Percentiles rank a stretch among this genome's conserved stretches.
These are phyloP conservation scores for Lasiosphaeria miniovina DNA, from an alignment of 495 filamentous ascomycete species.

Conservation along the genomic window DNA sequence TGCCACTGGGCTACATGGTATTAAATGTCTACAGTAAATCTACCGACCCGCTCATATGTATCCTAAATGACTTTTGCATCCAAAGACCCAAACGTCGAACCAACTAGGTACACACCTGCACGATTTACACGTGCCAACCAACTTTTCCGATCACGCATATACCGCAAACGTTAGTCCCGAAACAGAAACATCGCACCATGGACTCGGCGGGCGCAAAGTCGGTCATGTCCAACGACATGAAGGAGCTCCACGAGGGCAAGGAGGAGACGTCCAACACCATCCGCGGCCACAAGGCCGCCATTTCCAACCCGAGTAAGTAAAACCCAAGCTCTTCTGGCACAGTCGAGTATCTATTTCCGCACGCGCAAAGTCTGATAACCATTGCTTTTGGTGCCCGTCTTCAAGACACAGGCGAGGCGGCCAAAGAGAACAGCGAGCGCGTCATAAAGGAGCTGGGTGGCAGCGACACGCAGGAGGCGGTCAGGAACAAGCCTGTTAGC, in stretches of 20 bases:
- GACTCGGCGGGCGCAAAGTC: slow-evolving; percentile 37
- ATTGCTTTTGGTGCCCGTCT: not conserved
- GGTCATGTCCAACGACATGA: slow-evolving; percentile 38
- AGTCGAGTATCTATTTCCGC: not conserved
- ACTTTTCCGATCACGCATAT: not conserved
- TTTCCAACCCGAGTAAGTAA: slow-evolving; percentile 21
- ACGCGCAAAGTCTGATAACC: not conserved
- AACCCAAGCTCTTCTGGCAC: slow-evolving; percentile 21
- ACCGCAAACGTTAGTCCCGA: not conserved
- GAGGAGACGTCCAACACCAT: slow-evolving; percentile 32
- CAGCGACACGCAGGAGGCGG: slow-evolving; percentile 26
- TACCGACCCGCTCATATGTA: no score
- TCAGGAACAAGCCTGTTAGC: slow-evolving; percentile 23
- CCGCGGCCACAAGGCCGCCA: slow-evolving; percentile 20
- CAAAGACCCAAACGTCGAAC: no score
- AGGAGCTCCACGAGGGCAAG: slow-evolving; percentile 35
- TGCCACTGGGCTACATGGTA: no score
- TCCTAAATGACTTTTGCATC: no score
- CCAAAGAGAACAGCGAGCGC: slow-evolving; percentile 19
- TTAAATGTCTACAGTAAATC: no score
- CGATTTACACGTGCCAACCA: not conserved
- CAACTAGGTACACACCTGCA: no score
- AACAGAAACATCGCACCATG: slow-evolving; percentile 13
- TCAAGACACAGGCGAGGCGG: slow-evolving; percentile 21
- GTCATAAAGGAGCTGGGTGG: slow-evolving; percentile 21